Percentiles rank a stretch among this genome's conserved stretches.
Conservation (phyloP, 139 green algal species). For the Ostreobium quekettii region DNA sequence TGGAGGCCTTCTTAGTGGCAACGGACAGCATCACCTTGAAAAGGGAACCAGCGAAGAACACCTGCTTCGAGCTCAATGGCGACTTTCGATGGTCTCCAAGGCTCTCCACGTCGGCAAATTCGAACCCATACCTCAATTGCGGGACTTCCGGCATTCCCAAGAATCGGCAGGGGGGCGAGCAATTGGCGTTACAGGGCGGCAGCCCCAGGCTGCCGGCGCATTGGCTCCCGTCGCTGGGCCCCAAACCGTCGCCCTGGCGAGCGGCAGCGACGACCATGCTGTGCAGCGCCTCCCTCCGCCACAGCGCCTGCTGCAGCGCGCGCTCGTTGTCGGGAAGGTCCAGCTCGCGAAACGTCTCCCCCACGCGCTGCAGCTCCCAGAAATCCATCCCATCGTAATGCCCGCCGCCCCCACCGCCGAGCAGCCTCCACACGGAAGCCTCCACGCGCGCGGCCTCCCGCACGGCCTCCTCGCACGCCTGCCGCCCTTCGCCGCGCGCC, state of each 20-base stretch:
- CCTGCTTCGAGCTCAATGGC: constrained; percentile 11
- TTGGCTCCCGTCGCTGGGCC: no score
- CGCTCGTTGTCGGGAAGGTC: background rate
- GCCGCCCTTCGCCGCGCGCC: no score
- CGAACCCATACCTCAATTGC: no score
- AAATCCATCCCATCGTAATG: background rate
- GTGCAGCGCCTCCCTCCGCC: background rate
- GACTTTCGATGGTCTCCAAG: no score
- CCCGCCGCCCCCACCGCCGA: background rate
- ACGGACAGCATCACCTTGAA: constrained; percentile 6
- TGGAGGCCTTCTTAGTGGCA: background rate
- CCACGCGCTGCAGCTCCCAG: background rate
- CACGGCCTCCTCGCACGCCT: background rate
- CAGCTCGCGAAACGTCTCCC: background rate
- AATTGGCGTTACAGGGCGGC: no score
- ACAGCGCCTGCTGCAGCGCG: background rate
- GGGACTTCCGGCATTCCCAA: no score
- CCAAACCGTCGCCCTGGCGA: no score
- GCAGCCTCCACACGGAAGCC: background rate
- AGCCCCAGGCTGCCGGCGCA: no score
- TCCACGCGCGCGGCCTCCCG: background rate
- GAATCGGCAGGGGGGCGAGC: no score
- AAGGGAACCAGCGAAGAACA: constrained; percentile 7
- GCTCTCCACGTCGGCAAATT: no score
- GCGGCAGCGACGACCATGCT: background rate